Percentiles rank a stretch among this genome's conserved stretches.
These are phyloP conservation scores for Triticum dicoccoides DNA, from an alignment of 176 grass and related monocot species.

Conservation along the genomic window DNA sequence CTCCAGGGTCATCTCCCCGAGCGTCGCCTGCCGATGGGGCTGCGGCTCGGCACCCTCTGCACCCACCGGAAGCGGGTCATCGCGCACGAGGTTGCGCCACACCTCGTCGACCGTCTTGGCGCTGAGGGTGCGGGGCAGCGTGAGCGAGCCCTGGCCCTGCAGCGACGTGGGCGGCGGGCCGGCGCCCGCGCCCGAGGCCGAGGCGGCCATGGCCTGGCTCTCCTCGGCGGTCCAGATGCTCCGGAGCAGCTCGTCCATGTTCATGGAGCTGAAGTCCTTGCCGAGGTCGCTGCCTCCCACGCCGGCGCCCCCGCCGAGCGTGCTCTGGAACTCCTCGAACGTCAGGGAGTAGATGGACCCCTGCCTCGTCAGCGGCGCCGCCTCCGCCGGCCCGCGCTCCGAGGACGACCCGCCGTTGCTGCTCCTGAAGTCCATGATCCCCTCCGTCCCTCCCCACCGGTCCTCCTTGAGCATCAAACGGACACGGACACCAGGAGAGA, in stretches of 20 bases:
- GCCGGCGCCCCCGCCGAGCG: slow-evolving; percentile 33
- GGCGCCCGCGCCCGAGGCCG: not conserved
- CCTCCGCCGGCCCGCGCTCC: slow-evolving; percentile 11
- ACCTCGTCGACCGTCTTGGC: slow-evolving; percentile 86
- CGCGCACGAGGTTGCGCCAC: slow-evolving; percentile 68
- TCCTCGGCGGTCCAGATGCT: slow-evolving; percentile 97
- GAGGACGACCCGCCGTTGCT: slow-evolving; percentile 36
- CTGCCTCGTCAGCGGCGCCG: slow-evolving; percentile 44
- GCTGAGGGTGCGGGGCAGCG: slow-evolving; percentile 72
- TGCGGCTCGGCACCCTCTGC: not conserved
- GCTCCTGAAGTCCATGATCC: slow-evolving; percentile 36
- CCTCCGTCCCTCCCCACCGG: not conserved
- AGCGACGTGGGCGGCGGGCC: slow-evolving; percentile 20
- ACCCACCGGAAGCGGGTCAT: slow-evolving; percentile 18
- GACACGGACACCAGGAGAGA: not conserved
- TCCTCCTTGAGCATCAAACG: slow-evolving; percentile 27
- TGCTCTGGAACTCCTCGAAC: slow-evolving; percentile 84
- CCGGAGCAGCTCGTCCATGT: slow-evolving; percentile 94
- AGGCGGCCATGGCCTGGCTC: slow-evolving; percentile 64
- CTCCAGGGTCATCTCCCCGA: slow-evolving; percentile 92
- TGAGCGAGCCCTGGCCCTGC: slow-evolving; percentile 76
- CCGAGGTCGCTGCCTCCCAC: slow-evolving; percentile 23
- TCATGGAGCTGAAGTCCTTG: slow-evolving; percentile 91
- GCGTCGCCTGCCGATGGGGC: slow-evolving; percentile 48
- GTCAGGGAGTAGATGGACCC: slow-evolving; percentile 78